Evolutionary conservation across 495 filamentous ascomycete genomes (phyloP), one percentile per base, ranked within the genome.

Genomic region (Penicillium tannophilum): DNA sequence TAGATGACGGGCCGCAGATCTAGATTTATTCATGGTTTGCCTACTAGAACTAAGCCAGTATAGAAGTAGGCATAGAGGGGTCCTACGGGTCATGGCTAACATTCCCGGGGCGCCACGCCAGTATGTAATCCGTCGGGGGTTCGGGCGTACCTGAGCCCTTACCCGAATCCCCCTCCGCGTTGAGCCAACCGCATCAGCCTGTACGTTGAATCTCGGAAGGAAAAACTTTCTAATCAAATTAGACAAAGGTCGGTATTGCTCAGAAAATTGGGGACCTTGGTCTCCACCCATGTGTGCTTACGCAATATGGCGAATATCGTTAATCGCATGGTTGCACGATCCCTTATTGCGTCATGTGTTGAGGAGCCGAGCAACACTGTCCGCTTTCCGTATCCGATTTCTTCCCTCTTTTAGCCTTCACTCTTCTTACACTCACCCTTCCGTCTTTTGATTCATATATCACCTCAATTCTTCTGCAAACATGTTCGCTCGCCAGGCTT

Each of bases 401-500:
- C 64, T 68, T 61, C 65, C 60, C 54, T 60, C 48, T 61, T 61
- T 55, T 16, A 28, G 50, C 58, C 54, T 53, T 41, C 28, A 28
- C 45, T 14, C n/a, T 39, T 49, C 52, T 51, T 55, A 48, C 51
- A 49, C 33, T 43, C 55, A 50, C 47, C 50, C 50, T 50, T 53
- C 43, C 56, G 48, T 41, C 54, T 57, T 57, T 63, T 56, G 20
- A 35, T 33, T 46, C 50, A 47, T 55, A 35, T 47, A 53, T 17
- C 2, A 36, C 26, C 35, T 54, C 56, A 50, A 58, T 52, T 68
- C 35, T 24, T 54, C 52, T 54, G 31, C 54, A 60, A 75, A 54
- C 55, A 83, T 83, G 80, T 81, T 83, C 55, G 70, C 78, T 33
- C 76, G 79, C 70, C 74, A 79, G 54, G 61, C 70, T 51, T 76